phyloP scores from a whole-genome alignment of 179 eudicot species.

The Silene coronaria region DNA sequence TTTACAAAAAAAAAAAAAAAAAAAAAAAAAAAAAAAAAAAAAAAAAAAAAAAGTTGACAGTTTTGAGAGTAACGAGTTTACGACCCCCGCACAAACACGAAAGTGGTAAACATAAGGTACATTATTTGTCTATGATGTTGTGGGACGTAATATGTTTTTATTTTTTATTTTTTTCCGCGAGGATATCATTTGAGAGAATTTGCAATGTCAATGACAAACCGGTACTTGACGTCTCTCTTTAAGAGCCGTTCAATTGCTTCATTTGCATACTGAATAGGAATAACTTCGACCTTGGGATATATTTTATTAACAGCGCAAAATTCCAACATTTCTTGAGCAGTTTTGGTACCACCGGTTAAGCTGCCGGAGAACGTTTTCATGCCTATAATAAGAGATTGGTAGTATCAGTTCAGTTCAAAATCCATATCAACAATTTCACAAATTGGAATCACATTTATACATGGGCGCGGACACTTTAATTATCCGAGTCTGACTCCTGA shows the following conservation, averaged over 20 bases:
- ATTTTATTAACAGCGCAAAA: constrained; percentile 27
- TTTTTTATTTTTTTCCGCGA: neutral
- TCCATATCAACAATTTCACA: too few species aligned
- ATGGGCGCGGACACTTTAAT: too few species aligned
- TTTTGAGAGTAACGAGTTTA: too few species aligned
- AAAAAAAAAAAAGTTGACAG: too few species aligned
- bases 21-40: too few species aligned
- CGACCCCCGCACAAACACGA: too few species aligned
- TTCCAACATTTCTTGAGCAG: constrained; percentile 33
- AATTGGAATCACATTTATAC: too few species aligned
- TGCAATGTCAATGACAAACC: constrained; percentile 33
- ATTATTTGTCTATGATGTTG: too few species aligned
- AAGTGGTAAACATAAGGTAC: too few species aligned
- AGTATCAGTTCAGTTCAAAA: neutral
- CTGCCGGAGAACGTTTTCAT: constrained; percentile 34
- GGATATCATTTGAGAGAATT: constrained; percentile 27
- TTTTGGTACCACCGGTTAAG: constrained; percentile 33
- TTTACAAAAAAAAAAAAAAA: too few species aligned
- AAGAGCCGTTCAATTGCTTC: constrained; percentile 34
- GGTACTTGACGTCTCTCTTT: constrained; percentile 32
- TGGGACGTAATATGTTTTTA: too few species aligned
- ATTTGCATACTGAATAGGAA: constrained; percentile 30
- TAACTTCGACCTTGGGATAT: constrained; percentile 31
- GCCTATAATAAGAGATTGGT: constrained; percentile 16
- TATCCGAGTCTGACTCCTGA: neutral